These are phyloP conservation scores for Trametes cinnabarina DNA, from an alignment of 768 basidiomycete species.

Conservation along the genomic window DNA sequence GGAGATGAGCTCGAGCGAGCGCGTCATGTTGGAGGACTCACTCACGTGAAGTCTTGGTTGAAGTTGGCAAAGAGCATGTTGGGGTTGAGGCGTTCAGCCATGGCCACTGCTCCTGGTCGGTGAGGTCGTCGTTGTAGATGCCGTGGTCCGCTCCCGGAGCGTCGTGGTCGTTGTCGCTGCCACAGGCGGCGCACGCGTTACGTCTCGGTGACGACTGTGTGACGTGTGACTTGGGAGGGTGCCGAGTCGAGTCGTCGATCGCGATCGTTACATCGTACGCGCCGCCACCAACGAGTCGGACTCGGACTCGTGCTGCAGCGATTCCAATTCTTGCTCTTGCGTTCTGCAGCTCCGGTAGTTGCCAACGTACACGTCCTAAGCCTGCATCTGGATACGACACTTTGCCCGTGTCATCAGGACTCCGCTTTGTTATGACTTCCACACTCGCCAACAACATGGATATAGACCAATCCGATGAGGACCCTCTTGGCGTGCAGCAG, in stretches of 20 bases:
- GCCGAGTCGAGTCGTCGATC: neutral
- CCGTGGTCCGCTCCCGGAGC: neutral
- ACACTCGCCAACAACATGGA: neutral
- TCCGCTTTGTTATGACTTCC: neutral
- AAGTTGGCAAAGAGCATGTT: slow-evolving; percentile 88
- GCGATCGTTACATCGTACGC: neutral
- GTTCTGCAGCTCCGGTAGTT: too few relatives aligned
- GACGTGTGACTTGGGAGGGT: neutral
- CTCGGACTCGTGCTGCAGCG: too few relatives aligned
- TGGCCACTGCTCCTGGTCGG: slow-evolving; percentile 16
- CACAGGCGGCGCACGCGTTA: slow-evolving; percentile 11
- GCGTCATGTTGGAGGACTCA: neutral
- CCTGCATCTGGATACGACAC: too few relatives aligned
- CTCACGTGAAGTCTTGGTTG: slow-evolving; percentile 96
- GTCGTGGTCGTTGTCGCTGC: slow-evolving; percentile 7
- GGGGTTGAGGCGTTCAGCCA: slow-evolving; percentile 41
- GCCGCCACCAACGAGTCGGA: neutral
- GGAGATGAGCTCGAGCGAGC: slow-evolving; percentile 4
- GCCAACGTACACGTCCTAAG: too few relatives aligned
- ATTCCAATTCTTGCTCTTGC: too few relatives aligned
- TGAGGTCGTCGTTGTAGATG: neutral
- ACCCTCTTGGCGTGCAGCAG: neutral
- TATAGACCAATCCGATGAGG: neutral
- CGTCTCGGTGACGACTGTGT: neutral
- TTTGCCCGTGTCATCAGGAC: neutral